A percentile compares a stretch with the other conserved stretches of the same genome.
phyloP scores from a whole-genome alignment of 2,329 filamentous ascomycete species.

The Pseudocercospora macadamiae region DNA sequence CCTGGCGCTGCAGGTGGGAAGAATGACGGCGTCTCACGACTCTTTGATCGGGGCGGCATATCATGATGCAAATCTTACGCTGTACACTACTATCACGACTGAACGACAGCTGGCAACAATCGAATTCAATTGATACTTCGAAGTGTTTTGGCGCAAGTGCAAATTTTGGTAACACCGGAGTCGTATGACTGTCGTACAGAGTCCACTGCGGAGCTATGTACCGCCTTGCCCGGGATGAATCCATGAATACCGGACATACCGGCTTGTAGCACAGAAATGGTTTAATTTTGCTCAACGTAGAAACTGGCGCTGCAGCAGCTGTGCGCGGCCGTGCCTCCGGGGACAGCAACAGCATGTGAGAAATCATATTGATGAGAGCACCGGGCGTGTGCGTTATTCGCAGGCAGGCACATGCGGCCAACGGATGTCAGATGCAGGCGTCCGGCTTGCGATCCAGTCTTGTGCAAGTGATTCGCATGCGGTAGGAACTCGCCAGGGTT shows the following conservation, averaged over 20 bases:
- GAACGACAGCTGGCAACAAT: slow-evolving; percentile 15
- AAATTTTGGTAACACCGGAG: slow-evolving; percentile 2
- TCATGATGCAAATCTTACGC: slow-evolving; percentile 7
- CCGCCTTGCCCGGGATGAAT: slow-evolving; percentile 1
- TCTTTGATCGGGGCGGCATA: slow-evolving; percentile 3
- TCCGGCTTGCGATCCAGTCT: neutral
- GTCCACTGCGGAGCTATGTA: slow-evolving; percentile 6
- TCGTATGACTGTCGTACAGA: slow-evolving; percentile 5
- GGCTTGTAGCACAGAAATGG: slow-evolving; percentile 1
- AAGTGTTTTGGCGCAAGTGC: neutral
- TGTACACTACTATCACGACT: slow-evolving; percentile 23
- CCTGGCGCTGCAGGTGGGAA: neutral
- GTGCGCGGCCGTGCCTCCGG: slow-evolving; percentile 1
- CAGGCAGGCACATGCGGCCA: slow-evolving; percentile 2
- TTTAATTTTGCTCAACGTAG: neutral
- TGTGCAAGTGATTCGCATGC: slow-evolving; percentile 12
- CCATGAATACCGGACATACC: slow-evolving; percentile 1
- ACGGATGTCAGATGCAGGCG: slow-evolving; percentile 13
- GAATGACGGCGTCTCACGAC: slow-evolving; percentile 25
- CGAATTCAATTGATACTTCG: slow-evolving; percentile 1
- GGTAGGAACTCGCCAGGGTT: neutral
- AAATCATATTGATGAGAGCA: slow-evolving; percentile 5
- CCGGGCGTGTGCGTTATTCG: neutral
- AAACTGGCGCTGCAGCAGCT: slow-evolving; percentile 1
- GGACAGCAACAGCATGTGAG: slow-evolving; percentile 5